These are phyloP conservation scores for Coemansia sp. DNA, from an alignment of 192 early-diverging fungal genomes.

Conservation along the genomic window DNA sequence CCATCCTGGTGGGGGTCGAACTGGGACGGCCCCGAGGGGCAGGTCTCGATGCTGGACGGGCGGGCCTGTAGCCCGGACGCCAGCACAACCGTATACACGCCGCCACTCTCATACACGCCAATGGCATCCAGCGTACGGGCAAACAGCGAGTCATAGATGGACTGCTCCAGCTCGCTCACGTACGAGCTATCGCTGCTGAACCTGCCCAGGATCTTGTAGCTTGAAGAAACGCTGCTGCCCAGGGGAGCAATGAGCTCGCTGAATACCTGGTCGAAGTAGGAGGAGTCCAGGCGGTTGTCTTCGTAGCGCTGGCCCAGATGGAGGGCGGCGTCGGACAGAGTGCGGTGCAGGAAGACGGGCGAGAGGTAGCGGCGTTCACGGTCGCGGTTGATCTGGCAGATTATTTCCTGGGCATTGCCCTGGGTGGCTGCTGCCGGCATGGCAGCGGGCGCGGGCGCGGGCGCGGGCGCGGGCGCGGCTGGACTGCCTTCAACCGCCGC, in stretches of 20 bases:
- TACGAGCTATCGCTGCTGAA: conserved; percentile 19
- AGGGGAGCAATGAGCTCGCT: conserved; percentile 19
- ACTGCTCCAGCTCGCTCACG: conserved; percentile 9
- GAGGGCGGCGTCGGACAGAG: conserved; percentile 25
- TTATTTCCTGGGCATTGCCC: conserved; percentile 19
- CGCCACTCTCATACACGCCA: conserved; percentile 23
- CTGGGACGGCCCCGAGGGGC: conserved; percentile 9
- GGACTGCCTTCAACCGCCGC: background rate
- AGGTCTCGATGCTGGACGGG: conserved; percentile 15
- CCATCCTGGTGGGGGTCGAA: conserved; percentile 12
- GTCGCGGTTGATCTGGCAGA: conserved; percentile 45
- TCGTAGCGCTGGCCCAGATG: conserved; percentile 20
- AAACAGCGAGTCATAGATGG: conserved; percentile 35
- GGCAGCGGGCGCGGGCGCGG: background rate
- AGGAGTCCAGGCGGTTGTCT: background rate
- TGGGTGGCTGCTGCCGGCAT: background rate
- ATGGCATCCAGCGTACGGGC: conserved; percentile 40
- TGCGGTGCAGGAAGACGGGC: conserved; percentile 40
- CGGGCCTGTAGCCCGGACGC: conserved; percentile 16
- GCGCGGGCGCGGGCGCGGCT: background rate
- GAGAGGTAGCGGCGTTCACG: conserved; percentile 22
- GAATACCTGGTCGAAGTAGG: conserved; percentile 21
- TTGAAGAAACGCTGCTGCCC: conserved; percentile 18
- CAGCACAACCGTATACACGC: conserved; percentile 43
- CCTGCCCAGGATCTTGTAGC: conserved; percentile 42